phyloP scores from a whole-genome alignment of 352 stramenopile genomes.

The Pythium brassicae region DNA sequence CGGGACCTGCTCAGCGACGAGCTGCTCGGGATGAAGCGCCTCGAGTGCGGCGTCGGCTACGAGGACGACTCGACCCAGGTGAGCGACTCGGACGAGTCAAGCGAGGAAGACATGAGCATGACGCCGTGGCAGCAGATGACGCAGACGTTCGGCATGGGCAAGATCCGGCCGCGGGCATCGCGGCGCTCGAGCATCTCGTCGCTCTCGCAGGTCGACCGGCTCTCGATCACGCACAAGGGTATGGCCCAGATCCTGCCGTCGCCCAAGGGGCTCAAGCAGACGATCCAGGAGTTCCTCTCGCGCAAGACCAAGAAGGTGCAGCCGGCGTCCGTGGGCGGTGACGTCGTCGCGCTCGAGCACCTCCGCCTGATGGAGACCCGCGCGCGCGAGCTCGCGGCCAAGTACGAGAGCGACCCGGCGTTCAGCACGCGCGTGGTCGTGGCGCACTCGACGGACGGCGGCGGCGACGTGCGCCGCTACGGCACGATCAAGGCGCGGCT shows the following conservation, averaged over 20 bases:
- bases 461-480: constrained; percentile 41
- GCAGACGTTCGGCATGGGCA: constrained; percentile 75
- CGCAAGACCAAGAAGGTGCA: constrained; percentile 71
- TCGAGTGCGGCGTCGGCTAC: constrained; percentile 73
- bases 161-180: constrained; percentile 28
- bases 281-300: constrained; percentile 54
- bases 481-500: constrained; percentile 52
- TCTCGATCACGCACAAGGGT: constrained; percentile 46
- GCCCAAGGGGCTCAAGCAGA: constrained; percentile 55
- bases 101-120: constrained; percentile 73
- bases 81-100: constrained; percentile 77
- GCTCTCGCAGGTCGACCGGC: constrained; percentile 54
- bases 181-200: constrained; percentile 61
- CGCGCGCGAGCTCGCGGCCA: constrained; percentile 6
- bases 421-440: constrained; percentile 47
- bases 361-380: constrained; percentile 31
- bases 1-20: constrained; percentile 36
- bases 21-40: constrained; percentile 48
- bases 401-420: constrained; percentile 8
- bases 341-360: constrained; percentile 25
- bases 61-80: constrained; percentile 80
- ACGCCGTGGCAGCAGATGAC: constrained; percentile 85
- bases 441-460: constrained; percentile 26
- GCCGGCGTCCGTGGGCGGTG: constrained; percentile 21
- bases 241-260: constrained; percentile 46